phyloP scores from a whole-genome alignment of 208 protist species.

The Acanthamoeba culbertsoni region DNA sequence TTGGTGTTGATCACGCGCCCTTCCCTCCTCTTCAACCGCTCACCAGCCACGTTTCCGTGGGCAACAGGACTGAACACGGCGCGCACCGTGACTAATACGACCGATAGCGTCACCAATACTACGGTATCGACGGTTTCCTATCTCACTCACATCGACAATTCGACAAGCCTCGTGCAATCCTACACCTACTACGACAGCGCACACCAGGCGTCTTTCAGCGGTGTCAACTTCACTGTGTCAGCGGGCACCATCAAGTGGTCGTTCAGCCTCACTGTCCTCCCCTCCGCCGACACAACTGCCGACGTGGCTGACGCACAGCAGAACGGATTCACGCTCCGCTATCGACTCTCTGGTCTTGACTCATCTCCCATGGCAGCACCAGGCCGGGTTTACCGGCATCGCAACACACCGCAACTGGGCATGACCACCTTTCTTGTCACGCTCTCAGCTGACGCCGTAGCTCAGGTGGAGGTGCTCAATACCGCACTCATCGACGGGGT shows the following conservation, averaged over 20 bases:
- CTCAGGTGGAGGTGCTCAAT: background rate
- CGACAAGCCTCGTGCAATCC: background rate
- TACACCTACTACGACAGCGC: background rate
- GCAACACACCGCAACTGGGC: background rate
- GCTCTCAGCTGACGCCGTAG: background rate
- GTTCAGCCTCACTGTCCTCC: background rate
- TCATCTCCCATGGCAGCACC: background rate
- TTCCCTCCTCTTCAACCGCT: too few species aligned
- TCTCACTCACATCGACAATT: background rate
- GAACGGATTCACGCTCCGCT: constrained; percentile 18
- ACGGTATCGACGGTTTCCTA: background rate
- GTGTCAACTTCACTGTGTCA: background rate
- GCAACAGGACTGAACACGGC: background rate
- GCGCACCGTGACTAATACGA: background rate
- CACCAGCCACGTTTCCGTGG: background rate
- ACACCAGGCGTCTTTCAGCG: background rate
- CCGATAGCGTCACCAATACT: background rate
- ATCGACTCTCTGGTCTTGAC: background rate
- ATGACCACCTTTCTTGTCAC: constrained; percentile 4
- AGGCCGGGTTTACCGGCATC: background rate
- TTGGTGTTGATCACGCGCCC: too few species aligned
- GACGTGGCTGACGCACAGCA: background rate
- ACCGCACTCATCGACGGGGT: background rate
- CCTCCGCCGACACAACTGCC: too few species aligned
- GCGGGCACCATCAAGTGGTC: constrained; percentile 22